phyloP scores from a whole-genome alignment of 768 basidiomycete genomes.

The Naematelia aurantialba region DNA sequence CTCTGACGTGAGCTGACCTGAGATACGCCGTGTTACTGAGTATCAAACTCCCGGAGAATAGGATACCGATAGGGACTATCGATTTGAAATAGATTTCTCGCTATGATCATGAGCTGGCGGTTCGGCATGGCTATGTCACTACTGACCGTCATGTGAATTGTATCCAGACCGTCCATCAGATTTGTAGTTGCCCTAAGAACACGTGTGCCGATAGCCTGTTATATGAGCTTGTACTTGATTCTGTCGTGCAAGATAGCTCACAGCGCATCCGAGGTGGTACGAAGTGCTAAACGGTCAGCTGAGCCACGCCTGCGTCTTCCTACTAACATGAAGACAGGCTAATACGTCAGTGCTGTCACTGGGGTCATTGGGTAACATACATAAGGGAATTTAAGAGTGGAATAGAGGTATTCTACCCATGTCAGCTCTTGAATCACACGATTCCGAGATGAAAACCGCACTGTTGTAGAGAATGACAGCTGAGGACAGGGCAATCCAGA shows the following conservation, averaged over 20 bases:
- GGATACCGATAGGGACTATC: slow-evolving; percentile 87
- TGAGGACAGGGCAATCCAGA: slow-evolving; percentile 86
- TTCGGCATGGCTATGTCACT: not conserved
- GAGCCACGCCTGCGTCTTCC: not conserved
- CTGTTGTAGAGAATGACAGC: slow-evolving; percentile 94
- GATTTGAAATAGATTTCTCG: slow-evolving; percentile 62
- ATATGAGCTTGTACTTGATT: slow-evolving; percentile 1
- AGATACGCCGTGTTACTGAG: slow-evolving; percentile 83
- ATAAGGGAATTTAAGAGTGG: slow-evolving; percentile 78
- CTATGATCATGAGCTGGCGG: slow-evolving; percentile 14
- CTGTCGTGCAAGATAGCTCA: slow-evolving; percentile 12
- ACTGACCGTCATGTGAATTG: slow-evolving; percentile 46
- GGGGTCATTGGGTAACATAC: slow-evolving; percentile 58
- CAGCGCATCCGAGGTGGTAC: slow-evolving; percentile 46
- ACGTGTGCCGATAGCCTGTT: slow-evolving; percentile 44
- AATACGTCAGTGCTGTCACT: slow-evolving; percentile 22
- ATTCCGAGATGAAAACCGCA: slow-evolving; percentile 58
- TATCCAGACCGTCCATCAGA: slow-evolving; percentile 47
- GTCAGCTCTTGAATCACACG: slow-evolving; percentile 53
- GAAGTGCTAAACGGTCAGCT: slow-evolving; percentile 30
- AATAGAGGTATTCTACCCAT: slow-evolving; percentile 52
- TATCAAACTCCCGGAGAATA: slow-evolving; percentile 90
- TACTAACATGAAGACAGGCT: slow-evolving; percentile 46
- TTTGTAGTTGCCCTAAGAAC: slow-evolving; percentile 41
- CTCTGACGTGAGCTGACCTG: slow-evolving; percentile 21